Conservation (phyloP, 148 eudicot species). For the Rhododendron mucronatum region DNA sequence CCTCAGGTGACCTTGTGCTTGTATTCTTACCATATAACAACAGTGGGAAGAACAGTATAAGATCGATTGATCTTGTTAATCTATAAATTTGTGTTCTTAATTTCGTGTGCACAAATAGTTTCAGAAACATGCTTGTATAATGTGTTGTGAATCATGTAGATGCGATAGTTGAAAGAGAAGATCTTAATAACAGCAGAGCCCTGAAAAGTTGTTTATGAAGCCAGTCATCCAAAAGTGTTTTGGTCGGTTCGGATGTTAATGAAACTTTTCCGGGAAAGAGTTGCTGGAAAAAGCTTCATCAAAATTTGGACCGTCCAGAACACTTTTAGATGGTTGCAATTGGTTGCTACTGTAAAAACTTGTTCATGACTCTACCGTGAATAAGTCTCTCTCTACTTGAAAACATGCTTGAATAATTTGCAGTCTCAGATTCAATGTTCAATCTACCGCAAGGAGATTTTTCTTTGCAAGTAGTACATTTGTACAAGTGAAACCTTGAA, state of each 20-base stretch:
- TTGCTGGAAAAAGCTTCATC: too few species aligned
- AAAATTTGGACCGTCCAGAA: too few species aligned
- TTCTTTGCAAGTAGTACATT: not conserved
- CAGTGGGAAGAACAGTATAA: not conserved
- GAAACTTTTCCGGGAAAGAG: too few species aligned
- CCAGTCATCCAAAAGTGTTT: too few species aligned
- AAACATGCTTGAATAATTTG: not conserved
- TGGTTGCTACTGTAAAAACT: too few species aligned
- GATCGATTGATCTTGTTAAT: not conserved
- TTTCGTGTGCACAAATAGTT: not conserved
- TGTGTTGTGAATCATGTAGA: not conserved
- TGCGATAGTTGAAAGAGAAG: not conserved
- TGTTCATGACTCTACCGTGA: too few species aligned
- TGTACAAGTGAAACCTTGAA: not conserved
- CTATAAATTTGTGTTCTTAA: not conserved
- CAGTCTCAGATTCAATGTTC: not conserved
- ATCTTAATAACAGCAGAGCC: too few species aligned
- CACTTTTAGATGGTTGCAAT: too few species aligned
- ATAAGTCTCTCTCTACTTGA: not conserved
- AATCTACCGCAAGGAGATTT: not conserved
- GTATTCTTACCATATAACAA: conserved; percentile 33
- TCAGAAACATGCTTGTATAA: not conserved
- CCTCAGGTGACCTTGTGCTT: conserved; percentile 44
- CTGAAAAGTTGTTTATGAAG: too few species aligned
- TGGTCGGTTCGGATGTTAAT: too few species aligned